Evolutionary conservation across 495 filamentous ascomycete species (phyloP), one percentile per base, ranked within the genome.

Genomic region (Cenococcum geophilum): DNA sequence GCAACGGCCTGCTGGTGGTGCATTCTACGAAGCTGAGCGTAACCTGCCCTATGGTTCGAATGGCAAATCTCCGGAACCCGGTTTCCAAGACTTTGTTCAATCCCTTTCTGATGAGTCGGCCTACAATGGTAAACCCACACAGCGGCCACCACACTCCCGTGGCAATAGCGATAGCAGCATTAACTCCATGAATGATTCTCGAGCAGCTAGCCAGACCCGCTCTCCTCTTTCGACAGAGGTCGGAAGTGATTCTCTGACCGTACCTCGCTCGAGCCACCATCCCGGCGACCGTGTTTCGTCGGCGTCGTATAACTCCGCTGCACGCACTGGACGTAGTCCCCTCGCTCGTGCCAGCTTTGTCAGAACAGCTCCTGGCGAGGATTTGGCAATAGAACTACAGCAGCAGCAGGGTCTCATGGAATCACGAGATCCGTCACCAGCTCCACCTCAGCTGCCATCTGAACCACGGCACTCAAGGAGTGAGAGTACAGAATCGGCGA

Each of bases 301-400:
- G 5, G 51, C 55, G 16, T 67, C 65, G 12, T 1, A 51, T 51
- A 20, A 55, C 1, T 32, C 60, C 20, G 59, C 25, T 22, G 27
- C 42, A 0, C 62, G 63, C 25, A 48, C 22, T 4, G 70, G 68
- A 14, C 54, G 62, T 4, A 71, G 68, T 55, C 73, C 73, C 1
- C 68, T 75, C 14, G 68, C 72, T 23, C 60, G 73, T 16, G 55
- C 57, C 23, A 75, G 71, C 58, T 75, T 73, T 50, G 64, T 69
- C 9, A 49, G 65, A 22, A 70, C 67, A 2, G 68, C 68, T 1
- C 57, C 59, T 4, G 61, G 60, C 21, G 61, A 65, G 42, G 61
- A 62, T 25, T 11, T 60, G 14, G 65, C 61, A 37, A 62, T 68
- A 42, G 68, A 70, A 53, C 23, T 70, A 27, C 61, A 70, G 36